These are phyloP conservation scores for Aspergillus cristatus DNA, from an alignment of 495 filamentous ascomycete genomes.

Conservation along the genomic window DNA sequence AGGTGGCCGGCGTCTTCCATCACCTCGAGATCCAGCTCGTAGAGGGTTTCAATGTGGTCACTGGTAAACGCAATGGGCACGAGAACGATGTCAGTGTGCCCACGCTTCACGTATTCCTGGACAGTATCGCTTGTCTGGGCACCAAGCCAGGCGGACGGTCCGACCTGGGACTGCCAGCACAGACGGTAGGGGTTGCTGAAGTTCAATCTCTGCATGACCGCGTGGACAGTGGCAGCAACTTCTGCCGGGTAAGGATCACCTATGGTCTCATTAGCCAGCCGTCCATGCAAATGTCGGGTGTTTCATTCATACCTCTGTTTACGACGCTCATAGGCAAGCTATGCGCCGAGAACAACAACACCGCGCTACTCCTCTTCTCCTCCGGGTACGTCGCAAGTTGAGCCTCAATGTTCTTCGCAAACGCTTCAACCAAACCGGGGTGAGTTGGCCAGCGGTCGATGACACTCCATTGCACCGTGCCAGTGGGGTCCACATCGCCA, in stretches of 20 bases:
- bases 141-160: slow-evolving; percentile 89
- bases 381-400: slow-evolving; percentile 74
- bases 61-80: slow-evolving; percentile 97
- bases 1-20: slow-evolving; percentile 75
- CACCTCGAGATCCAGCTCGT: slow-evolving; percentile 90
- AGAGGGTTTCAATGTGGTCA: slow-evolving; percentile 97
- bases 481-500: slow-evolving; percentile 41
- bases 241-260: slow-evolving; percentile 95
- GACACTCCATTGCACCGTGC: slow-evolving; percentile 88
- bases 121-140: slow-evolving; percentile 88
- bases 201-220: slow-evolving; percentile 84
- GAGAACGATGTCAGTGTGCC: slow-evolving; percentile 80
- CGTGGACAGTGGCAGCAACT: slow-evolving; percentile 93
- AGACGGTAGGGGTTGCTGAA: slow-evolving; percentile 85
- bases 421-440: slow-evolving; percentile 78
- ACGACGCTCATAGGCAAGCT: slow-evolving; percentile 95
- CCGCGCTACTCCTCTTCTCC: slow-evolving; percentile 65
- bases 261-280: slow-evolving; percentile 13
- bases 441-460: slow-evolving; percentile 97
- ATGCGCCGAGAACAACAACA: slow-evolving; percentile 91
- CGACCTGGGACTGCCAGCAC: slow-evolving; percentile 98
- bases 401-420: slow-evolving; percentile 81
- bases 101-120: slow-evolving; percentile 78
- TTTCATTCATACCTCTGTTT: slow-evolving; percentile 57
- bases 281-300: no score